phyloP scores from a whole-genome alignment of 176 grass and related monocot species.

The Dendrocalamus sinicus region DNA sequence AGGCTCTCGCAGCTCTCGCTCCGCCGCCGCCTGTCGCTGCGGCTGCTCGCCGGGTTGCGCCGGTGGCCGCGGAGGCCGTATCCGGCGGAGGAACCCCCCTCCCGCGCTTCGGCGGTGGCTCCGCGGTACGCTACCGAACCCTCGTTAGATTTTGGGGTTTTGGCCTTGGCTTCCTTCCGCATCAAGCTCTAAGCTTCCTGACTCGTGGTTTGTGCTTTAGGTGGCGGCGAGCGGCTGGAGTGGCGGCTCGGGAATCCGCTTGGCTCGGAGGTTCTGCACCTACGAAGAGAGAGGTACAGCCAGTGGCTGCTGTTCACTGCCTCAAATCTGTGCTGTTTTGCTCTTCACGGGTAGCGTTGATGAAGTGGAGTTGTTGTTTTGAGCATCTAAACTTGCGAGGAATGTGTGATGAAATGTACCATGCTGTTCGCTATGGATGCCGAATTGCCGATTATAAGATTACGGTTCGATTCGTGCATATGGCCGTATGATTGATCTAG shows the following conservation, averaged over 20 bases:
- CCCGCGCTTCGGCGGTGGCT: background rate
- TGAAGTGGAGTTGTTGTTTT: background rate
- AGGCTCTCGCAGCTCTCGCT: conserved; percentile 48
- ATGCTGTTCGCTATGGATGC: background rate
- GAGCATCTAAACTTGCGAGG: background rate
- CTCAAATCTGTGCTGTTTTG: conserved; percentile 14
- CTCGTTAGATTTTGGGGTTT: conserved; percentile 9
- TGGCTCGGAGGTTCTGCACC: conserved; percentile 58
- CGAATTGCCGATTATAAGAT: background rate
- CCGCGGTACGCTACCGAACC: background rate
- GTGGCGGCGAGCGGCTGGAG: conserved; percentile 32
- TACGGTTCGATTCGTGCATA: background rate
- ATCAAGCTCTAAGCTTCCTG: conserved; percentile 25
- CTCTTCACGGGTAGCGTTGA: background rate
- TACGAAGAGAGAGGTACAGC: conserved; percentile 57
- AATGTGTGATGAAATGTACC: background rate
- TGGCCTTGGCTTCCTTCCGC: background rate
- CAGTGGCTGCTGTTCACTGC: conserved; percentile 14
- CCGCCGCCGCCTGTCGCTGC: conserved; percentile 49
- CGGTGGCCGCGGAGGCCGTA: background rate
- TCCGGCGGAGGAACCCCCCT: background rate
- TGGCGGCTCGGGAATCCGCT: conserved; percentile 13
- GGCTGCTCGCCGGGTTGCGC: background rate
- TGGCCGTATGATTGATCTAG: background rate
- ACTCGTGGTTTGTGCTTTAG: conserved; percentile 34